Base-by-base conservation (phyloP, 345 rosid species). In the Psidium friedrichsthalianum region DNA sequence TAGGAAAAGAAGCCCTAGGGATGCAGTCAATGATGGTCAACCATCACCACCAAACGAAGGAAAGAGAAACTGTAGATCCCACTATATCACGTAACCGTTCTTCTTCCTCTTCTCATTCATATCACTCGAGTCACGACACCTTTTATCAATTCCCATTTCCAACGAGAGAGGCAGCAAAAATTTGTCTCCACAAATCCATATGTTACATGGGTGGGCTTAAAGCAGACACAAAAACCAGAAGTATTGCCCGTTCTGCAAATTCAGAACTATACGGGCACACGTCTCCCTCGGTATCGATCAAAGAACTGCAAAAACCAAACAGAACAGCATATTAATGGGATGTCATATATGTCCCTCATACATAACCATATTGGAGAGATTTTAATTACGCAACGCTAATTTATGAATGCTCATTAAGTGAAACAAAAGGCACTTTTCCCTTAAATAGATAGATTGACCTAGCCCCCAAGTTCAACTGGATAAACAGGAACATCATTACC, bases 221-320 rank as follows among this genome's bases (percentile, higher is more conserved):
- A 14, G 22, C 44, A 36, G 76, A 64, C 76, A 29, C 76, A 64
- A 64, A 29, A 64, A 16, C 22, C 42, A 29, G 42, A 64, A 32
- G 76, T 16, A 29, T 64, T 9, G 22, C 3, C 76, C 0, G 44
- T 22, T 36, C 83, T 82, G 80, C 80, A 69, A 36, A 44, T 69
- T 69, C 47, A n/a, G 56, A 80, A 58, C 85, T 88, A 94, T 51
- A 94, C 93, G 1, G 96, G 96, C 40, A 36, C 95, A 57, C 95
- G 85, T 85, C 85, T 92, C 54, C 96, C 89, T 21, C 95, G 88
- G 57, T 90, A 90, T 36, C 91, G 91, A 84, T 94, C 96, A 22
- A 92, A 87, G 61, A 93, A 80, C 96, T 93, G 95, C 89, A 88
- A 83, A 84, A 22, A 54, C 52, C 69, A 81, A 55, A 53, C 57